phyloP scores from a whole-genome alignment of 176 grass and related monocot genomes.

The Triticum turgidum region DNA sequence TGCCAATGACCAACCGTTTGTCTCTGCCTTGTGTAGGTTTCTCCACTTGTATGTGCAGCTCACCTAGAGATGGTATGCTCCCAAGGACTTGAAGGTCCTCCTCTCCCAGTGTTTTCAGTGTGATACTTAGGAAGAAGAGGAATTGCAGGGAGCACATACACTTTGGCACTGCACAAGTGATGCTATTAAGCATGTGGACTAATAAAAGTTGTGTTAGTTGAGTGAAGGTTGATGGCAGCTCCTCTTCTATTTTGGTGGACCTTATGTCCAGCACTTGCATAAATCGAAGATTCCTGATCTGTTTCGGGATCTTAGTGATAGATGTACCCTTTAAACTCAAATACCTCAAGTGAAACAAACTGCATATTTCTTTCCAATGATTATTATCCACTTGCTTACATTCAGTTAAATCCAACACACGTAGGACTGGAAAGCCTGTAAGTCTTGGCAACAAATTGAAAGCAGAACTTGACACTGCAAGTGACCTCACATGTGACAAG shows the following conservation, averaged over 20 bases:
- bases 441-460: background rate
- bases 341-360: background rate
- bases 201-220: background rate
- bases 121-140: background rate
- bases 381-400: background rate
- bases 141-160: too few species aligned
- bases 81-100: background rate
- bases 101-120: background rate
- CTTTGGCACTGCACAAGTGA: too few species aligned
- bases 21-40: background rate
- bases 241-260: fast-evolving
- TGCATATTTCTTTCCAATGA: background rate
- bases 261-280: background rate
- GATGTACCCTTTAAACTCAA: fast-evolving
- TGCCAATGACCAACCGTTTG: background rate
- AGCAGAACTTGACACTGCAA: background rate
- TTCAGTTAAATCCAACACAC: background rate
- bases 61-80: background rate
- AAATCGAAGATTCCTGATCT: background rate
- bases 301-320: too few species aligned
- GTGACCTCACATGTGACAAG: background rate
- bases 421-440: background rate
- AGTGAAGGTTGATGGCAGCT: background rate
- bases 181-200: too few species aligned
- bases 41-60: background rate